These are phyloP conservation scores for Suhomyces prunicola DNA, from an alignment of 805 yeast genomes.

Conservation along the genomic window DNA sequence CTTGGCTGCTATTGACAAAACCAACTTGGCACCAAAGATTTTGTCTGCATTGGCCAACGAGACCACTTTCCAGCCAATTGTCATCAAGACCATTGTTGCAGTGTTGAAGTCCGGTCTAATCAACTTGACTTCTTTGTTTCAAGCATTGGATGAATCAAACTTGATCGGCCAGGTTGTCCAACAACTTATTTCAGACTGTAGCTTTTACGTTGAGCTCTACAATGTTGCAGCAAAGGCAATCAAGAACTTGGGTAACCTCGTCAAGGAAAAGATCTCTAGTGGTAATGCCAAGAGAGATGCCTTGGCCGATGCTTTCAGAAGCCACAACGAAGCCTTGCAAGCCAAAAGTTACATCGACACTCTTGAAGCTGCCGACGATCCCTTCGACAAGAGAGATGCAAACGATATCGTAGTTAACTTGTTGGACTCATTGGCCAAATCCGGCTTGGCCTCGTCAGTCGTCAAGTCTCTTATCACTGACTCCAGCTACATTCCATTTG, in stretches of 20 bases:
- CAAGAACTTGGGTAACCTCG: constrained; percentile 21
- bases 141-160: constrained; percentile 35
- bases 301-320: constrained; percentile 6
- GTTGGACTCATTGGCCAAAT: constrained; percentile 38
- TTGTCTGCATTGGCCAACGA: constrained; percentile 31
- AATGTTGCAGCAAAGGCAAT: constrained; percentile 29
- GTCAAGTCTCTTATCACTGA: constrained; percentile 40
- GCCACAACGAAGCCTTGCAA: constrained; percentile 1
- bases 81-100: constrained; percentile 24
- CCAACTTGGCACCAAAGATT: constrained; percentile 35
- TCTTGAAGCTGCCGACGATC: constrained; percentile 2
- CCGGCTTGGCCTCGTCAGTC: constrained; percentile 42
- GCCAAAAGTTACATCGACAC: constrained; percentile 4
- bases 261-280: constrained; percentile 19
- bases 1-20: constrained; percentile 33
- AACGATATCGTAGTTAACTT: constrained; percentile 31
- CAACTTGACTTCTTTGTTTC: constrained; percentile 30
- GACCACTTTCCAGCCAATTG: constrained; percentile 24
- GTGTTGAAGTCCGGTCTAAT: constrained; percentile 32
- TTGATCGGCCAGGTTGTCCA: constrained; percentile 32
- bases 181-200: constrained; percentile 37
- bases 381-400: constrained; percentile 12
- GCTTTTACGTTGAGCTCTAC: constrained; percentile 33
- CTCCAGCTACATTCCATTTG: constrained; percentile 33
- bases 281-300: constrained; percentile 20